Evolutionary conservation across 257 asterid genomes (phyloP).

Genomic region (Striga asiatica): DNA sequence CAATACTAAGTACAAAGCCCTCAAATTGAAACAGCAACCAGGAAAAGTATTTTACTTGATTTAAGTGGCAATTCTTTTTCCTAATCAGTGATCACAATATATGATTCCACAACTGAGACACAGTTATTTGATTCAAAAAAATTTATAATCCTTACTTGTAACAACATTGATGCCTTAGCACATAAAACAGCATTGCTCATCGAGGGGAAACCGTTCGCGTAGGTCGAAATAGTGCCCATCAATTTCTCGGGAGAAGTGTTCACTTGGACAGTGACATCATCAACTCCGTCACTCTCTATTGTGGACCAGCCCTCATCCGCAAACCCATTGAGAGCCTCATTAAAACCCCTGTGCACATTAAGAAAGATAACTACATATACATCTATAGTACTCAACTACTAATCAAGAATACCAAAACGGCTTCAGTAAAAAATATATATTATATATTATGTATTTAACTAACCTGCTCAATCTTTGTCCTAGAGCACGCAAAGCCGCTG

Average conservation of each 20-base stretch:
- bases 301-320: conserved; percentile 92
- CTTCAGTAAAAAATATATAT: neutral
- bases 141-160: conserved; percentile 46
- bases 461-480: conserved; percentile 90
- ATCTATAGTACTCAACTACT: neutral
- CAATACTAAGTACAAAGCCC: neutral
- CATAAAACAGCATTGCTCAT: conserved; percentile 71
- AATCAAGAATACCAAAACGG: no score
- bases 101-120: neutral
- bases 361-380: neutral
- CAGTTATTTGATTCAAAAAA: neutral
- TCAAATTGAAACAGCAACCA: neutral
- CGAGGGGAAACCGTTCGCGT: conserved; percentile 66
- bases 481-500: conserved; percentile 91
- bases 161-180: conserved; percentile 91
- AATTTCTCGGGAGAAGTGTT: conserved; percentile 71
- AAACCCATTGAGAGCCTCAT: conserved; percentile 94
- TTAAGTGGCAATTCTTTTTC: neutral
- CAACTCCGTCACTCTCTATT: conserved; percentile 79
- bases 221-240: conserved; percentile 56
- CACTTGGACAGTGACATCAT: conserved; percentile 84
- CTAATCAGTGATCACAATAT: no score
- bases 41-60: neutral
- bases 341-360: conserved; percentile 61
- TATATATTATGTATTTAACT: conserved; percentile 7